Conservation (phyloP, 306 rosid genomes). For the Fragaria iinumae region DNA sequence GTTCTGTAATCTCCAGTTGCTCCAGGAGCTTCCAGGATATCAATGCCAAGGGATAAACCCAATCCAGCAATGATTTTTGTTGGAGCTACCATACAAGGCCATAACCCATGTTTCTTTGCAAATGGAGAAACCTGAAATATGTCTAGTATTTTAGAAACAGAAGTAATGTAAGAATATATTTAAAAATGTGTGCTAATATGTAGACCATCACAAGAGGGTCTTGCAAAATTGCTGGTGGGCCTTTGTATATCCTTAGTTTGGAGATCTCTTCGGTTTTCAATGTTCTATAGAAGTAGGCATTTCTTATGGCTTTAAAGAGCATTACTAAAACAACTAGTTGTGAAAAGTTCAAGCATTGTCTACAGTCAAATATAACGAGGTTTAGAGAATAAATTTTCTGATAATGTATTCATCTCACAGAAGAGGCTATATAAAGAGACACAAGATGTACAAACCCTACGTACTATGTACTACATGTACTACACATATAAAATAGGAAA, state of each 20-base stretch:
- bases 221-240: neutral
- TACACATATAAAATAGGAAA: too few species aligned
- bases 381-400: too few species aligned
- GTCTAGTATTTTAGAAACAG: constrained; percentile 8
- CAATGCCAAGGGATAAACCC: constrained; percentile 91
- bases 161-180: neutral
- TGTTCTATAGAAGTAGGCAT: neutral
- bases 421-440: too few species aligned
- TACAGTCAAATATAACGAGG: too few species aligned
- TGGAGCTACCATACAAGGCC: constrained; percentile 98
- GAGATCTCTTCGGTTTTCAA: neutral
- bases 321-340: neutral
- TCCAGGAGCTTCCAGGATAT: constrained; percentile 94
- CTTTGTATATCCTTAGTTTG: neutral
- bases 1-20: constrained; percentile 97
- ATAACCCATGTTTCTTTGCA: constrained; percentile 61
- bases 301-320: neutral
- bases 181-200: neutral
- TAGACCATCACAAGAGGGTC: neutral
- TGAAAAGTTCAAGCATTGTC: neutral
- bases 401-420: too few species aligned
- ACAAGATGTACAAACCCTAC: too few species aligned
- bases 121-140: constrained; percentile 77
- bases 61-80: constrained; percentile 94
- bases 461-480: too few species aligned